A percentile compares a stretch with the other conserved stretches of the same genome.
phyloP scores from a whole-genome alignment of 2,329 filamentous ascomycete genomes.

The Hirsutella minnesotensis region DNA sequence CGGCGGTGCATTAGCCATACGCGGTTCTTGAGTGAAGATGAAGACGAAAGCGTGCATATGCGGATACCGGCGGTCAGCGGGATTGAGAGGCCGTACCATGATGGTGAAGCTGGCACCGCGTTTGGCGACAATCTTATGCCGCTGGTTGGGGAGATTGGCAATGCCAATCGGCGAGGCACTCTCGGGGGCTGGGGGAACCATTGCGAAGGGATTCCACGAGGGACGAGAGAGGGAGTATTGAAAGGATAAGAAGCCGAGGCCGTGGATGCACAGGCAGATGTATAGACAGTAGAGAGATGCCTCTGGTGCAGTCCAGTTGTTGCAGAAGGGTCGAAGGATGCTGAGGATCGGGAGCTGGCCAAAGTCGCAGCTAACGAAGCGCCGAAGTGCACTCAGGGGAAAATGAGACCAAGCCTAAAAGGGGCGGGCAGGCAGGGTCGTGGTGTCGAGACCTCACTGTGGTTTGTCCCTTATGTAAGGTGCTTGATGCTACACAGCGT shows the following conservation, averaged over 20 bases:
- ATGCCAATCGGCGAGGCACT: conserved; percentile 60
- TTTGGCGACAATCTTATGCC: conserved; percentile 64
- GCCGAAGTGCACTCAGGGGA: conserved; percentile 10
- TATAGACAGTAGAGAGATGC: conserved; percentile 1
- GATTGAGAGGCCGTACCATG: conserved; percentile 58
- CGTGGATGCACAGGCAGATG: conserved; percentile 3
- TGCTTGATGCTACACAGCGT: conserved; percentile 5
- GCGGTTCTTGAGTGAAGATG: background rate
- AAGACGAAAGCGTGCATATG: background rate
- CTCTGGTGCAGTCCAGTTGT: conserved; percentile 1
- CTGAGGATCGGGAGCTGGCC: conserved; percentile 4
- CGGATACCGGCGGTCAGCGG: background rate
- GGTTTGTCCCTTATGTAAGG: conserved; percentile 7
- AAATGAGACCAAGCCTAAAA: conserved; percentile 7
- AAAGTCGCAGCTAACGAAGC: conserved; percentile 4
- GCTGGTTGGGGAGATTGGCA: conserved; percentile 63
- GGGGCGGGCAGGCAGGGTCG: conserved; percentile 13
- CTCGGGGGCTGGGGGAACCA: conserved; percentile 47
- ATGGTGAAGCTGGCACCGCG: conserved; percentile 98
- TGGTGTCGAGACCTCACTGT: conserved; percentile 13
- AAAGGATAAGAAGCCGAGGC: conserved; percentile 1
- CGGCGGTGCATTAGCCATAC: conserved; percentile 6
- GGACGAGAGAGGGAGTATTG: conserved; percentile 3
- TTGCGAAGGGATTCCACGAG: conserved; percentile 22
- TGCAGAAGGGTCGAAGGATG: conserved; percentile 4